Evolutionary conservation across 1,139 yeast genomes (phyloP).

Genomic region (Saccharomyces hybrid): DNA sequence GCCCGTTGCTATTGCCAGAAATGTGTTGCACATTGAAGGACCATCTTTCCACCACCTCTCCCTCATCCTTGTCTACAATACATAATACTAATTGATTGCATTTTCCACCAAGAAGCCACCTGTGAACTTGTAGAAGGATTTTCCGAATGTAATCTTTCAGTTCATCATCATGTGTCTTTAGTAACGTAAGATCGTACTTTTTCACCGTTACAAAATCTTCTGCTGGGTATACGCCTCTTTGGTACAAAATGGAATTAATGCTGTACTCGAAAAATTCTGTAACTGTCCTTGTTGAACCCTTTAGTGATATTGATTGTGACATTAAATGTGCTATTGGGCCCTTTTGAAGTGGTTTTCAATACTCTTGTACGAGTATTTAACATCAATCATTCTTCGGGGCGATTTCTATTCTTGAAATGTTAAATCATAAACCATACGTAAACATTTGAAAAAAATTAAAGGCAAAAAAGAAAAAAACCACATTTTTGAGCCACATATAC

Average conservation of each 20-base stretch:
- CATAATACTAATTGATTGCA: slow-evolving; percentile 66
- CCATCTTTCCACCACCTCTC: slow-evolving; percentile 79
- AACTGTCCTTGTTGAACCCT: slow-evolving; percentile 71
- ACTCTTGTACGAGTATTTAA: neutral
- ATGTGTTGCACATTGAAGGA: slow-evolving; percentile 53
- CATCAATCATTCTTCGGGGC: neutral
- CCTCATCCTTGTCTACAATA: slow-evolving; percentile 58
- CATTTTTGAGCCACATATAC: neutral
- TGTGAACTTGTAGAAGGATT: slow-evolving; percentile 69
- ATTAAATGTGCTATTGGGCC: slow-evolving; percentile 3
- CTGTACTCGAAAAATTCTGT: slow-evolving; percentile 81
- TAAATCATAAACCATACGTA: neutral
- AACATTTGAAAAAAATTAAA: neutral
- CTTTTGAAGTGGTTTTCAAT: neutral
- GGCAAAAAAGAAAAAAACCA: neutral
- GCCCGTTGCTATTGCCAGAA: slow-evolving; percentile 34
- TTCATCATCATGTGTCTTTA: slow-evolving; percentile 70
- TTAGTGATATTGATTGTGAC: slow-evolving; percentile 42
- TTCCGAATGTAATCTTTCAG: slow-evolving; percentile 60
- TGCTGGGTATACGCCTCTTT: slow-evolving; percentile 83
- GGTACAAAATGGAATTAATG: slow-evolving; percentile 74
- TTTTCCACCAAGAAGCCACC: slow-evolving; percentile 71
- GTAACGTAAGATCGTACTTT: slow-evolving; percentile 73
- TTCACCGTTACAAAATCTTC: slow-evolving; percentile 77
- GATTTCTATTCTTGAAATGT: slow-evolving; percentile 1